Base-by-base conservation (phyloP, 1,284 basidiomycete species). In the Crucibulum parvulum region DNA sequence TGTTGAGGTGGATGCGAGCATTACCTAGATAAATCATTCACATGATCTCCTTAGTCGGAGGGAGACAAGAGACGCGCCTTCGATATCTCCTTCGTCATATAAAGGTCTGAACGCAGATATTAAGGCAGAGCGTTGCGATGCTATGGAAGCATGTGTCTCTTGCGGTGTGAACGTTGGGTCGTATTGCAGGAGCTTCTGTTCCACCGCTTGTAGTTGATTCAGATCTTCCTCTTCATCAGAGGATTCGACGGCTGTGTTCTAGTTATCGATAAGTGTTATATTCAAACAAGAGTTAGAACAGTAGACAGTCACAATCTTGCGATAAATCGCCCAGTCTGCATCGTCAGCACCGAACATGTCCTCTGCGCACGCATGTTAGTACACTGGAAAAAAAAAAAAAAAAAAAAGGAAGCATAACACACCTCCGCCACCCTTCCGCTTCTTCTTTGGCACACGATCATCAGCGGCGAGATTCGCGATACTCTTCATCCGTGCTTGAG, bases 281-380 rank as follows among this genome's bases (percentile, higher is more conserved):
- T 47, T 13, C 35, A 35, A 11, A 7, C 37, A 13, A 11, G 36
- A 18, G 35, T 55, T 11, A 54, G 10, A 37, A 24, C 4, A 34
- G 24, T 7, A 13, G 18, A 36, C 35, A 75, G 83, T 64, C 69
- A 95, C 95, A 60, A 99, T 97, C 78, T 98, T 96, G 59, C 97
- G 93, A 73, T 99, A 99, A 55, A 99, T 96, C 0, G 91, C 91
- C 97, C 98, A 99, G 74, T 99, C 97, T 15, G 92, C 94, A 71
- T 99, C 97, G 66, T 99, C 92, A 36, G 91, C 92, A 1, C 98
- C 96, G 70, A 99, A 99, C 73, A 85, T 92, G 68, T 99, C 98
- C 79, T 99, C 96, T 92, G 60, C 51, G 10, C 18, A 54, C 45
- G 34, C 7, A 52, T 58, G 53, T 55, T 62, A 52, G 16, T 48